Conservation (phyloP, 441 rosid genomes). For the Metrosideros polymorpha region DNA sequence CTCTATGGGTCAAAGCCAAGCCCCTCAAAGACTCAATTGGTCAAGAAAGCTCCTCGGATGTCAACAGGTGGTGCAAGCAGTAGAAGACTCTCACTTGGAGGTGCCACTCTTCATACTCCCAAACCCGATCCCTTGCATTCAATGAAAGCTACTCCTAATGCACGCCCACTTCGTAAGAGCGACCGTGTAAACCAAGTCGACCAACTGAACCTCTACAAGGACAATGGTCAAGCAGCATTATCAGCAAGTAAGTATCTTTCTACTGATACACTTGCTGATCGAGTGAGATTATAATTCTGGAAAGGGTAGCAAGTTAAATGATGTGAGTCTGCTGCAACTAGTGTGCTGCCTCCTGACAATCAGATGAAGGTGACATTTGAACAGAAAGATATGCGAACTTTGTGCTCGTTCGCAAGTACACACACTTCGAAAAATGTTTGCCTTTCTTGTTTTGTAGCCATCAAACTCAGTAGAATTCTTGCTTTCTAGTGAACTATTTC, state of each 20-base stretch:
- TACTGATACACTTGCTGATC: neutral
- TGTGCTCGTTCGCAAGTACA: neutral
- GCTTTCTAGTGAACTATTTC: neutral
- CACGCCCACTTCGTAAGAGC: conserved; percentile 38
- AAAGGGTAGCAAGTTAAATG: neutral
- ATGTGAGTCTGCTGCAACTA: neutral
- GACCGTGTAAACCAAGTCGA: conserved; percentile 35
- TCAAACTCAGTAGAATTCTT: neutral
- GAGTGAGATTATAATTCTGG: neutral
- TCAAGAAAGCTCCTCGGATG: conserved; percentile 52
- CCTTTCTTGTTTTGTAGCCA: neutral
- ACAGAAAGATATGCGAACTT: neutral
- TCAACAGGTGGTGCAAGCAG: conserved; percentile 56
- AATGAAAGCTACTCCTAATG: conserved; percentile 20
- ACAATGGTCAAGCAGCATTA: conserved; percentile 31
- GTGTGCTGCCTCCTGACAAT: neutral
- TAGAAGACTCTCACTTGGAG: conserved; percentile 62
- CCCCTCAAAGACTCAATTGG: conserved; percentile 54
- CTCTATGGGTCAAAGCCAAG: conserved; percentile 82
- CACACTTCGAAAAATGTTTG: neutral
- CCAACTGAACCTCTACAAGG: conserved; percentile 24
- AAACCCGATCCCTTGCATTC: conserved; percentile 21
- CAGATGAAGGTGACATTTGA: neutral
- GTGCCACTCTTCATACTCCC: conserved; percentile 58
- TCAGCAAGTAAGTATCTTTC: conserved; percentile 47